These are phyloP conservation scores for Pilatotrama ljubarskyi DNA, from an alignment of 768 basidiomycete species.

Conservation along the genomic window DNA sequence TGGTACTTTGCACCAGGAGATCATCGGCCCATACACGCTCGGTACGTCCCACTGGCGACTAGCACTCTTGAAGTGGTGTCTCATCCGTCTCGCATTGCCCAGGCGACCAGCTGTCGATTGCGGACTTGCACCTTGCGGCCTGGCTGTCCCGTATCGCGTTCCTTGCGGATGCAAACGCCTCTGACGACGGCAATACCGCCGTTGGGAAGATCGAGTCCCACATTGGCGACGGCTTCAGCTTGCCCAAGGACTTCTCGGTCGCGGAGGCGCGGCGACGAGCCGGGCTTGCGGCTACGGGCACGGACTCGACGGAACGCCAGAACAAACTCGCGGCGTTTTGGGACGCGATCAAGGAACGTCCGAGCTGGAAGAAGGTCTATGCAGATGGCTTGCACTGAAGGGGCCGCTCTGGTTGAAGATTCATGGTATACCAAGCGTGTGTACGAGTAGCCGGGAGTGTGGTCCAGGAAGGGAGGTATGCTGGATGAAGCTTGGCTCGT, in stretches of 20 bases:
- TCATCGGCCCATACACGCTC: conserved; percentile 63
- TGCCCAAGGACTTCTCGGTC: conserved; percentile 45
- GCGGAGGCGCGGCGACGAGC: conserved; percentile 34
- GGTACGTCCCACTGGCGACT: conserved; percentile 44
- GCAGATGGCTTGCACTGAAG: conserved; percentile 45
- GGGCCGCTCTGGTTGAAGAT: not conserved
- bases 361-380: conserved; percentile 75
- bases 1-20: conserved; percentile 50
- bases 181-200: conserved; percentile 52
- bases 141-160: conserved; percentile 67
- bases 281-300: conserved; percentile 29
- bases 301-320: conserved; percentile 34
- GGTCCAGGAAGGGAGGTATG: not conserved
- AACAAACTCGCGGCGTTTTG: conserved; percentile 71
- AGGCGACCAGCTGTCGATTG: conserved; percentile 84
- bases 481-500: not conserved
- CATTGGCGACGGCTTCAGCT: conserved; percentile 45
- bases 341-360: conserved; percentile 61
- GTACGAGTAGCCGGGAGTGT: not conserved
- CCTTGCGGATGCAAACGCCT: conserved; percentile 53
- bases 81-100: not conserved
- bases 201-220: conserved; percentile 53
- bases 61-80: not conserved
- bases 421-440: not conserved
- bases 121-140: conserved; percentile 76